These are phyloP conservation scores for Boletus tylopilopsis DNA, from an alignment of 768 basidiomycete species.

Conservation along the genomic window DNA sequence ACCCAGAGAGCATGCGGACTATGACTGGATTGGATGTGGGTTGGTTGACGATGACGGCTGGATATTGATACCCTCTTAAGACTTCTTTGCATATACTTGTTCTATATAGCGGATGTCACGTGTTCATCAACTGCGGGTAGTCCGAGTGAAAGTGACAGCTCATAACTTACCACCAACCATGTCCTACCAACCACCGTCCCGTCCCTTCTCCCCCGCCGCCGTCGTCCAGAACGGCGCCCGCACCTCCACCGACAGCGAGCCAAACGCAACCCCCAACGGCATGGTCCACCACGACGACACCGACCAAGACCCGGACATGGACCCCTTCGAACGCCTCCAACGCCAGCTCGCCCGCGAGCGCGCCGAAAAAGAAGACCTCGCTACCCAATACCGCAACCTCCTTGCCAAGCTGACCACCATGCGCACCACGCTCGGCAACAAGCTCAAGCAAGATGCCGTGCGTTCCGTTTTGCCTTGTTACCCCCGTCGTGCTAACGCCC, in stretches of 20 bases:
- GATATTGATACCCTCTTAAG: background rate
- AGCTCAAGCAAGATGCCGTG: conserved; percentile 95
- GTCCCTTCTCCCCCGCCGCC: conserved; percentile 31
- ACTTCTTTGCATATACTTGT: too few relatives aligned
- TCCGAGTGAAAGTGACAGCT: conserved; percentile 11
- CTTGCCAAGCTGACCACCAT: conserved; percentile 88
- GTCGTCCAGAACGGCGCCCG: conserved; percentile 22
- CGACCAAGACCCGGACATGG: conserved; percentile 39
- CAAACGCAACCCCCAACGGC: conserved; percentile 32
- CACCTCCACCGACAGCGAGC: conserved; percentile 43
- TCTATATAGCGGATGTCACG: conserved; percentile 5
- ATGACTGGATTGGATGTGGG: conserved; percentile 85
- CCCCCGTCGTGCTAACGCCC: background rate
- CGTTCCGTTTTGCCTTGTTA: conserved; percentile 30
- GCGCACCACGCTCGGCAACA: conserved; percentile 90
- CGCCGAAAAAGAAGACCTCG: conserved; percentile 87
- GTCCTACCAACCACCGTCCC: conserved; percentile 28
- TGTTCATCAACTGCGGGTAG: conserved; percentile 3
- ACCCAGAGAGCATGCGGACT: conserved; percentile 68
- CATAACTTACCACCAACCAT: conserved; percentile 3
- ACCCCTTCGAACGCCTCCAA: conserved; percentile 59
- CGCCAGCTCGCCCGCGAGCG: conserved; percentile 69
- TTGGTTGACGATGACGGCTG: conserved; percentile 47
- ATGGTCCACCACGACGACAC: conserved; percentile 33
- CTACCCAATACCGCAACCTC: conserved; percentile 79